phyloP scores from a whole-genome alignment of 345 rosid species.

The Ceriops decandra region DNA sequence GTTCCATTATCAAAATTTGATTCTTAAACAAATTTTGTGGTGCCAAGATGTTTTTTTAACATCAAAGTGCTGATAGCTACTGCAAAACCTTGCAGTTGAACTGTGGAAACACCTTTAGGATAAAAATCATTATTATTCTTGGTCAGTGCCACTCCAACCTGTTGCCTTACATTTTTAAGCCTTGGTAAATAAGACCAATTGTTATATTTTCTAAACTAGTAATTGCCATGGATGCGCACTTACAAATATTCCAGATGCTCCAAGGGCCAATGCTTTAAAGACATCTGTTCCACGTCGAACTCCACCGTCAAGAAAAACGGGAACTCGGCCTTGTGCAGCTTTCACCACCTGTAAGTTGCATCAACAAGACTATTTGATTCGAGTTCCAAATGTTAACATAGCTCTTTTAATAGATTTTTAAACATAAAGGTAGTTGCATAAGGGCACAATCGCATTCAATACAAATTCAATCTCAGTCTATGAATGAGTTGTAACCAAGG shows the following conservation, averaged over 20 bases:
- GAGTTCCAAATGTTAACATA: background rate
- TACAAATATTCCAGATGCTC: slow-evolving; percentile 94
- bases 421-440: too few species aligned
- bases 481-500: background rate
- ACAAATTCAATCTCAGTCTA: background rate
- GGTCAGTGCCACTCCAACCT: too few species aligned
- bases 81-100: background rate
- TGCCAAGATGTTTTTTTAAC: background rate
- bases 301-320: slow-evolving; percentile 93
- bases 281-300: slow-evolving; percentile 98
- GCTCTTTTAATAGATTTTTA: background rate
- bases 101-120: too few species aligned
- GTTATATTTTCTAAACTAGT: background rate
- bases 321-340: slow-evolving; percentile 80
- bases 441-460: background rate
- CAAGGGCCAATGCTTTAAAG: slow-evolving; percentile 94
- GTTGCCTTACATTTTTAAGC: background rate
- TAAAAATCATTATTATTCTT: too few species aligned
- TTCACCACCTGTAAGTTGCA: slow-evolving; percentile 59
- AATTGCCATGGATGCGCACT: slow-evolving; percentile 22
- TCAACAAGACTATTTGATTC: background rate
- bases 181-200: background rate
- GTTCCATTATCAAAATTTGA: background rate
- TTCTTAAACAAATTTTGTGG: background rate
- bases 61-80: background rate